These are phyloP conservation scores for Diaporthe citriasiana DNA, from an alignment of 2,329 filamentous ascomycete species.

Conservation along the genomic window DNA sequence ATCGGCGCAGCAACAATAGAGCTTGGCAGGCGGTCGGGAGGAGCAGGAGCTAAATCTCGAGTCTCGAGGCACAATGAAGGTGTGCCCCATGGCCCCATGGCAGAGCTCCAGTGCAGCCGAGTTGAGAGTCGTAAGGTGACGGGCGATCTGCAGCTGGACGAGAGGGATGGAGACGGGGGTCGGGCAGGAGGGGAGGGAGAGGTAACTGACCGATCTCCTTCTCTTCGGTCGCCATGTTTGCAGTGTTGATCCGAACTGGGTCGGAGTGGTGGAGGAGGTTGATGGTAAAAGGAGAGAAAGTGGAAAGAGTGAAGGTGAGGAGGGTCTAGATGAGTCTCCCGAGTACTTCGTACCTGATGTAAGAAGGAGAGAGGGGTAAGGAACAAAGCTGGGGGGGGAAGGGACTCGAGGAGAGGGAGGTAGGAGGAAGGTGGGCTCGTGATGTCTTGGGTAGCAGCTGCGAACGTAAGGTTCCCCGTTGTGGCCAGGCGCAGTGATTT, in stretches of 20 bases:
- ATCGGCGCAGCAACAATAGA: not conserved
- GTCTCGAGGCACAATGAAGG: not conserved
- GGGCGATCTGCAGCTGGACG: constrained; percentile 11
- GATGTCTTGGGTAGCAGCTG: constrained; percentile 37
- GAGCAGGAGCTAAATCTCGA: not conserved
- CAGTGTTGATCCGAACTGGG: constrained; percentile 12
- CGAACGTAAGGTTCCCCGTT: constrained; percentile 28
- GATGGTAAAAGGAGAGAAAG: not conserved
- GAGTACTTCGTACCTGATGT: constrained; percentile 29
- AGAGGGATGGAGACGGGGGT: constrained; percentile 12
- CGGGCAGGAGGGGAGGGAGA: constrained; percentile 13
- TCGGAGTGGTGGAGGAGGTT: constrained; percentile 2
- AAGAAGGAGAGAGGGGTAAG: constrained; percentile 21
- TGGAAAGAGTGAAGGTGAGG: constrained; percentile 24
- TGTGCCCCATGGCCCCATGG: too few relatives aligned
- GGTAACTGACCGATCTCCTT: constrained; percentile 56
- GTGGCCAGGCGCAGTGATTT: constrained; percentile 41
- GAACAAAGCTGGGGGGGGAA: constrained; percentile 36
- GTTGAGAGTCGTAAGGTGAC: not conserved
- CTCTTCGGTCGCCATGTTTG: constrained; percentile 56
- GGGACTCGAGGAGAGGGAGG: constrained; percentile 31
- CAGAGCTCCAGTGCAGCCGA: constrained; percentile 8
- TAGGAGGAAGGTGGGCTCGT: constrained; percentile 33
- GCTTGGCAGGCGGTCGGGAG: not conserved
- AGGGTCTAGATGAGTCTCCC: constrained; percentile 31